Evolutionary conservation across 257 asterid species (phyloP).

Genomic region (Nyctanthes arbortristis): DNA sequence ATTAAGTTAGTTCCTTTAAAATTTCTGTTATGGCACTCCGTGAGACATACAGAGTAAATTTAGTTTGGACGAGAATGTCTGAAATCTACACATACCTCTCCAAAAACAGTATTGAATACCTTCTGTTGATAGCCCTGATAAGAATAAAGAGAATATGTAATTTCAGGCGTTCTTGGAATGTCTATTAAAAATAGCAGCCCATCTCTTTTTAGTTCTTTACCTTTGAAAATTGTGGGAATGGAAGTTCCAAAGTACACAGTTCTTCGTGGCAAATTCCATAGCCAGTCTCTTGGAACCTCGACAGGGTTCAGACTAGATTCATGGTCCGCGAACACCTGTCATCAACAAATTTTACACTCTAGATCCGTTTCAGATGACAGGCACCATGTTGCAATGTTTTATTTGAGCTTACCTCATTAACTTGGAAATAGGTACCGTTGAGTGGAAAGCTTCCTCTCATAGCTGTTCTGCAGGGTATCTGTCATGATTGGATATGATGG

Average conservation of each 20-base stretch:
- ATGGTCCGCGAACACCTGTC: slow-evolving; percentile 93
- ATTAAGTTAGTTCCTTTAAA: no score
- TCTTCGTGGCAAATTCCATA: slow-evolving; percentile 87
- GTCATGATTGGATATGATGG: slow-evolving; percentile 37
- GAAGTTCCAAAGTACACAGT: slow-evolving; percentile 98
- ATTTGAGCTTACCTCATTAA: slow-evolving; percentile 70
- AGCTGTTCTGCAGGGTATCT: slow-evolving; percentile 99
- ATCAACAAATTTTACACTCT: slow-evolving; percentile 16
- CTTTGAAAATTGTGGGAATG: slow-evolving; percentile 85
- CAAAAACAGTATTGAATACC: slow-evolving; percentile 93
- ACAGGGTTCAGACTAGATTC: slow-evolving; percentile 81
- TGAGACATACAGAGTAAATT: no score
- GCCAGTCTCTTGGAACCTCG: slow-evolving; percentile 81
- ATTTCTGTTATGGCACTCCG: no score
- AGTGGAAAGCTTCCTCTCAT: slow-evolving; percentile 99
- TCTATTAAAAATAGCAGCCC: slow-evolving; percentile 6
- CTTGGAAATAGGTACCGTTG: slow-evolving; percentile 97
- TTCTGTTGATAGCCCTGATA: slow-evolving; percentile 74
- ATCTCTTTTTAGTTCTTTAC: slow-evolving; percentile 37
- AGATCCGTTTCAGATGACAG: slow-evolving; percentile 17
- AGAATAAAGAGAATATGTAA: slow-evolving; percentile 21
- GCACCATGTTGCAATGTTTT: slow-evolving; percentile 13
- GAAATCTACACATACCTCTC: slow-evolving; percentile 66
- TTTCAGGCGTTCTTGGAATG: slow-evolving; percentile 22
- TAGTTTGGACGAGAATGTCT: no score